These are phyloP conservation scores for Cystobasidiaceae sp. DNA, from an alignment of 1,284 basidiomycete species.

Conservation along the genomic window DNA sequence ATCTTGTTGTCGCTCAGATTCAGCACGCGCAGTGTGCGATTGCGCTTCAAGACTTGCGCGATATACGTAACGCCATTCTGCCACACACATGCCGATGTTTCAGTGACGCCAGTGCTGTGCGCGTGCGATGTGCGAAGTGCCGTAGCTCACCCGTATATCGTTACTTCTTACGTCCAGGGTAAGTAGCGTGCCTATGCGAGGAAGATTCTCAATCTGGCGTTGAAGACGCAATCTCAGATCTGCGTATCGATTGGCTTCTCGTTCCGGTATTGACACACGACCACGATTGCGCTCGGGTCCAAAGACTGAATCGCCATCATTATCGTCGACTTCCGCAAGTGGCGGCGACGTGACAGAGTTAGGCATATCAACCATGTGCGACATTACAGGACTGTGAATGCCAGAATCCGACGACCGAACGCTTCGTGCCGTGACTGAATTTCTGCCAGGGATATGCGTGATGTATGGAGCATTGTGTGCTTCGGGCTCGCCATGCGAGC, in stretches of 20 bases:
- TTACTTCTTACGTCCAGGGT: slow-evolving; percentile 89
- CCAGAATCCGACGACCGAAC: too few species aligned
- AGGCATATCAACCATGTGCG: background rate
- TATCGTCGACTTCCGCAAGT: background rate
- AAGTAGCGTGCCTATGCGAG: slow-evolving; percentile 73
- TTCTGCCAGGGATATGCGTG: slow-evolving; percentile 4
- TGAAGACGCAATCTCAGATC: slow-evolving; percentile 29
- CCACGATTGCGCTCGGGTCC: slow-evolving; percentile 15
- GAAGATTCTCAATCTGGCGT: slow-evolving; percentile 63
- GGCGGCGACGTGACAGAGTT: background rate
- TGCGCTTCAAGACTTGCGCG: slow-evolving; percentile 90
- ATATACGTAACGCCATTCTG: slow-evolving; percentile 80
- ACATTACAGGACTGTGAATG: background rate
- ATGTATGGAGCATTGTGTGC: background rate
- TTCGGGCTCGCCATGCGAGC: background rate
- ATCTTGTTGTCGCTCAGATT: slow-evolving; percentile 92
- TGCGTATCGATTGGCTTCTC: slow-evolving; percentile 51
- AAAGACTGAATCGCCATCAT: slow-evolving; percentile 6
- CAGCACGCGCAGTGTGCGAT: slow-evolving; percentile 86
- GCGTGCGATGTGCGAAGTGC: background rate
- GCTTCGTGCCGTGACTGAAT: slow-evolving; percentile 37
- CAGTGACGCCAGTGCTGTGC: too few species aligned
- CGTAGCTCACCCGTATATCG: slow-evolving; percentile 67
- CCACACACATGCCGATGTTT: background rate
- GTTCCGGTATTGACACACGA: slow-evolving; percentile 45